phyloP scores from a whole-genome alignment of 78 protist species.

The Dictyostelium brefeldianum region DNA sequence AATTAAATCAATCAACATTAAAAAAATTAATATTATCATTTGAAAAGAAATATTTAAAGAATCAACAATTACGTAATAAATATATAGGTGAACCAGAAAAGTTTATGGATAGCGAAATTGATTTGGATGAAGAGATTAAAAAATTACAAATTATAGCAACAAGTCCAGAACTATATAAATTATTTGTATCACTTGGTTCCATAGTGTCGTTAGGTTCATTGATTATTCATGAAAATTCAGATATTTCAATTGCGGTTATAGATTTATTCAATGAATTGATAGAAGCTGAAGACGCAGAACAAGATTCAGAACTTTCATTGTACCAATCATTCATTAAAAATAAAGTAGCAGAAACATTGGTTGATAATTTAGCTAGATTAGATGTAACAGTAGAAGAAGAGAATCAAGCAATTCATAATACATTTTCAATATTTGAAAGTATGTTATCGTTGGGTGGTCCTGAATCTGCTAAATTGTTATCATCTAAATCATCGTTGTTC shows the following conservation, averaged over 20 bases:
- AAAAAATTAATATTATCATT: slow-evolving; percentile 79
- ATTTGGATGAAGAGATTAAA: slow-evolving; percentile 79
- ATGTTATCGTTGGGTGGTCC: slow-evolving; percentile 50
- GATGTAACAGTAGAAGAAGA: slow-evolving; percentile 54
- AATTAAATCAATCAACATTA: slow-evolving; percentile 57
- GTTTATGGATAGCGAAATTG: slow-evolving; percentile 85
- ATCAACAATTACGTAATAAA: slow-evolving; percentile 59
- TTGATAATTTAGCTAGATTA: slow-evolving; percentile 28
- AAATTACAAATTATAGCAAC: slow-evolving; percentile 77
- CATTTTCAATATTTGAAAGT: slow-evolving; percentile 64
- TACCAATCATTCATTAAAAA: slow-evolving; percentile 23
- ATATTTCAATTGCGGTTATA: slow-evolving; percentile 38
- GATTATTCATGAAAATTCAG: slow-evolving; percentile 69
- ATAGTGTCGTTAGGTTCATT: slow-evolving; percentile 74
- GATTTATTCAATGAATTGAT: slow-evolving; percentile 70
- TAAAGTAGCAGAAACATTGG: slow-evolving; percentile 32
- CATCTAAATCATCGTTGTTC: slow-evolving; percentile 13
- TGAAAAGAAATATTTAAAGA: slow-evolving; percentile 62
- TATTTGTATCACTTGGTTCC: slow-evolving; percentile 65
- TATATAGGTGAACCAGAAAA: slow-evolving; percentile 60
- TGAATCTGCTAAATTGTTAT: background rate
- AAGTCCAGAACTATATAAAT: slow-evolving; percentile 71
- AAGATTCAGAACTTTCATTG: background rate
- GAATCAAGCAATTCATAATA: slow-evolving; percentile 45
- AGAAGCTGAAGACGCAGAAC: slow-evolving; percentile 27